Base-by-base conservation (phyloP, 2,329 filamentous ascomycete genomes). In the Phialophora expanda region DNA sequence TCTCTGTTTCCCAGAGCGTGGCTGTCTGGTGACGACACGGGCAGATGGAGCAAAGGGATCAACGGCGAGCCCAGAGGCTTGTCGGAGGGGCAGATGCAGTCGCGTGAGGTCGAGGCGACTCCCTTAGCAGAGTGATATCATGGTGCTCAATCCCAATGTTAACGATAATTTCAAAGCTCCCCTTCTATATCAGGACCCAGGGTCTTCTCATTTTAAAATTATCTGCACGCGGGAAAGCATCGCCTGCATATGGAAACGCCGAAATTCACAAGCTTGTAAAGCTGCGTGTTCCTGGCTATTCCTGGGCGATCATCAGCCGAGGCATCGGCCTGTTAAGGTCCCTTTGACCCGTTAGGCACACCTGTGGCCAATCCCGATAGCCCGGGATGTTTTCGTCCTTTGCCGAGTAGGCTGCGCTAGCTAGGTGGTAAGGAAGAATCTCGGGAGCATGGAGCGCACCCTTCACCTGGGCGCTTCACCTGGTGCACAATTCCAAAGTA, bases 1-100 rank as follows among this genome's bases (percentile, higher is more conserved):
- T 34, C n/a, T 12, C 11, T n/a, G 56, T 24, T 20, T 44, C 2
- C 24, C 12, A 32, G 26, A n/a, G 56, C 53, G 24, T 11, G n/a
- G 53, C 53, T 55, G 9, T 28, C 26, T 11, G 28, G 30, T 14
- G 14, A 50, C 17, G 24, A 20, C n/a, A 50, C 63, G 59, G 62
- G 48, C 62, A 54, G 63, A 63, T 56, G 60, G 66, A 63, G 41
- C 34, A 30, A 17, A 61, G 60, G 46, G 64, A 60, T 62, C 59
- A 57, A 58, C 59, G 32, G 56, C 46, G 48, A 61, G 64, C 44
- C 59, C 46, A 62, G 64, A 66, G 55, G 53, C 55, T 61, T 58
- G 59, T 48, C 28, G 59, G 59, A 59, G 55, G 64, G 64, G 64
- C 51, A 53, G 38, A n/a, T 51, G 53, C 58, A 48, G 38, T 38